Conservation (phyloP, 2,329 filamentous ascomycete species). For the Fusarium dimerum region DNA sequence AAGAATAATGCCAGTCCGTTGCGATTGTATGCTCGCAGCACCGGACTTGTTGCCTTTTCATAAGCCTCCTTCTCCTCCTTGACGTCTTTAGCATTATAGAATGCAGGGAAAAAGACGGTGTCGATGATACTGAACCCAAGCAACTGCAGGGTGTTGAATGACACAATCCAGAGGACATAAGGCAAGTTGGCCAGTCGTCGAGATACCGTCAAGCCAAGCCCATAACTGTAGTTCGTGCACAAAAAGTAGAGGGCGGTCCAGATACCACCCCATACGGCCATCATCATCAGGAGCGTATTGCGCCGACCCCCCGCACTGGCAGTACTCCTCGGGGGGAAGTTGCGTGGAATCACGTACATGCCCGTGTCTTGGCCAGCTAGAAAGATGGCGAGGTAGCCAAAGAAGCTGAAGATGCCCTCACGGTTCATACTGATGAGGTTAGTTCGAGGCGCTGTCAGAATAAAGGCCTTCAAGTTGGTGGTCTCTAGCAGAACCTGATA, state of each 20-base stretch:
- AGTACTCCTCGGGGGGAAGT: slow-evolving; percentile 45
- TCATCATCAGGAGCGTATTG: slow-evolving; percentile 60
- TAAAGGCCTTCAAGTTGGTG: slow-evolving; percentile 77
- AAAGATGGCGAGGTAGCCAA: slow-evolving; percentile 94
- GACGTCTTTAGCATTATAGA: slow-evolving; percentile 59
- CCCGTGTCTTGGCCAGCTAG: slow-evolving; percentile 84
- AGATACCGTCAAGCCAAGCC: slow-evolving; percentile 76
- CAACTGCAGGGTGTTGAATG: slow-evolving; percentile 86
- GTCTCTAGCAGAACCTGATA: slow-evolving; percentile 79
- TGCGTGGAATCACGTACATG: slow-evolving; percentile 72
- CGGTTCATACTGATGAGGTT: slow-evolving; percentile 86
- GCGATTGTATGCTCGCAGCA: slow-evolving; percentile 83
- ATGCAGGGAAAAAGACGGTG: slow-evolving; percentile 72
- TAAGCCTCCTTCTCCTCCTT: slow-evolving; percentile 65
- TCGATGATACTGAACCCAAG: slow-evolving; percentile 78
- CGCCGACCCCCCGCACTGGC: slow-evolving; percentile 49
- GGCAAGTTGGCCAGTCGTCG: slow-evolving; percentile 89
- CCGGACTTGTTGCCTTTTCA: slow-evolving; percentile 70
- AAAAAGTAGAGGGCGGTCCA: slow-evolving; percentile 74
- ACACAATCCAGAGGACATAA: slow-evolving; percentile 89
- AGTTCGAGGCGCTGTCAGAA: slow-evolving; percentile 77
- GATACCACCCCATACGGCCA: slow-evolving; percentile 63
- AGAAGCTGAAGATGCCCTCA: slow-evolving; percentile 93
- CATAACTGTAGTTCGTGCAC: slow-evolving; percentile 67
- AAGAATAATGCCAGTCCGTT: slow-evolving; percentile 87